Evolutionary conservation across 495 filamentous ascomycete genomes (phyloP), one percentile per base, ranked within the genome.

Genomic region (Darksidea phi): DNA sequence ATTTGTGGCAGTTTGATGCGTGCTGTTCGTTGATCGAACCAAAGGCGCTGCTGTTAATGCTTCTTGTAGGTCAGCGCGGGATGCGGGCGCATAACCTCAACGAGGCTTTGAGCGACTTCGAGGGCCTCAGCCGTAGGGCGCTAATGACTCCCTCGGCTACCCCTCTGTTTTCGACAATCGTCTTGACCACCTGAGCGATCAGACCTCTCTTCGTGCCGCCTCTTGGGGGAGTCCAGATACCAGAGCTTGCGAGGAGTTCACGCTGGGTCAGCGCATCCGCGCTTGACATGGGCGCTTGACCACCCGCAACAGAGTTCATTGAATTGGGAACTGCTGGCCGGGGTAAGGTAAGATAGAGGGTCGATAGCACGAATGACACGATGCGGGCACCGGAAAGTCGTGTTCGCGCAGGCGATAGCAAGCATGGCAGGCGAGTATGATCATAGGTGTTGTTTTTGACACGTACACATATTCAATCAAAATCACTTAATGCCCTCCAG

Each of bases 141-240:
- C 84, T 84, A 61, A 95, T 73, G 1, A 96, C 88, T 75, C 95
- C 91, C 61, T 90, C 87, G 15, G 86, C 89, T 25, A 95, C 86
- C 24, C 91, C 91, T 1, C 88, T 88, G 26, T 68, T 61, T 57
- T 71, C 71, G 4, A 70, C 59, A 11, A 69, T 71, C 66, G 68
- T 66, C 67, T 73, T 71, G 15, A 74, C 77, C 79, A 95, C 86
- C 57, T 78, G 77, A 20, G 80, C 76, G 66, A 95, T 74, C 25
- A 88, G 74, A 24, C 72, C 76, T 68, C 88, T 81, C 80, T 86
- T 88, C 23, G 89, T 78, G 3, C 90, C 90, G 38, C 89, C 89
- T 20, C 87, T 74, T 25, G 86, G 83, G 23, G 90, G 85, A 67
- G 82, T 85, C 90, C 91, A 96, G 10, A 91, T 87, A 1, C 88